These are phyloP conservation scores for Picea abies DNA, from an alignment of 83 land plant species.

Conservation along the genomic window DNA sequence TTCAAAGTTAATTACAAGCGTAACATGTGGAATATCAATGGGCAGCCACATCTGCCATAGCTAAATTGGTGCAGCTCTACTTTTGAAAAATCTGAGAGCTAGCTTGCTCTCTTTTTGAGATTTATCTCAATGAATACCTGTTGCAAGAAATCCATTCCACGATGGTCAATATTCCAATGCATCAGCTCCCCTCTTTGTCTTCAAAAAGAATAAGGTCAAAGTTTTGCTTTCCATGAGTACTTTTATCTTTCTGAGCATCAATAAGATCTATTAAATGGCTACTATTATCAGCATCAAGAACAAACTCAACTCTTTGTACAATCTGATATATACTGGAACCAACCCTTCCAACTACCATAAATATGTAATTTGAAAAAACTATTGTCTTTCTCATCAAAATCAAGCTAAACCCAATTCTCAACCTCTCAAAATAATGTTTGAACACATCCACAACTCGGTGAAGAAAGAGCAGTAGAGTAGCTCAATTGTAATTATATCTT, in stretches of 20 bases:
- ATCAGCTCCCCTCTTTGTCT: slow-evolving; percentile 89
- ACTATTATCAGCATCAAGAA: slow-evolving; percentile 69
- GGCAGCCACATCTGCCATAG: slow-evolving; percentile 81
- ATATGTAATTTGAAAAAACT: slow-evolving; percentile 74
- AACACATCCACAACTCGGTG: too few species aligned
- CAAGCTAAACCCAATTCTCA: too few species aligned
- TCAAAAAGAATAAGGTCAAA: slow-evolving; percentile 80
- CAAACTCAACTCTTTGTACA: slow-evolving; percentile 72
- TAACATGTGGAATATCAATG: slow-evolving; percentile 75
- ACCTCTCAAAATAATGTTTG: too few species aligned
- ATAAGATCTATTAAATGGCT: slow-evolving; percentile 77
- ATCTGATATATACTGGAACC: slow-evolving; percentile 90
- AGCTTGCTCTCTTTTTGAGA: slow-evolving; percentile 75
- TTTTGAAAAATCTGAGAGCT: slow-evolving; percentile 66
- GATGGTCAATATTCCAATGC: slow-evolving; percentile 70
- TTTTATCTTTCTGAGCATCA: slow-evolving; percentile 56
- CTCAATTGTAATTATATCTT: too few species aligned
- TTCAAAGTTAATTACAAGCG: slow-evolving; percentile 78
- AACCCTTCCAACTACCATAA: slow-evolving; percentile 86
- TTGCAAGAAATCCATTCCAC: slow-evolving; percentile 70
- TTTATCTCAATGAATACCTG: slow-evolving; percentile 80
- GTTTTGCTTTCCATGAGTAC: slow-evolving; percentile 44
- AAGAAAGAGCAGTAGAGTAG: too few species aligned
- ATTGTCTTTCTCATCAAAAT: too few species aligned
- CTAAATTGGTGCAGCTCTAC: slow-evolving; percentile 69